These are phyloP conservation scores for Striga asiatica DNA, from an alignment of 257 asterid genomes.

Conservation along the genomic window DNA sequence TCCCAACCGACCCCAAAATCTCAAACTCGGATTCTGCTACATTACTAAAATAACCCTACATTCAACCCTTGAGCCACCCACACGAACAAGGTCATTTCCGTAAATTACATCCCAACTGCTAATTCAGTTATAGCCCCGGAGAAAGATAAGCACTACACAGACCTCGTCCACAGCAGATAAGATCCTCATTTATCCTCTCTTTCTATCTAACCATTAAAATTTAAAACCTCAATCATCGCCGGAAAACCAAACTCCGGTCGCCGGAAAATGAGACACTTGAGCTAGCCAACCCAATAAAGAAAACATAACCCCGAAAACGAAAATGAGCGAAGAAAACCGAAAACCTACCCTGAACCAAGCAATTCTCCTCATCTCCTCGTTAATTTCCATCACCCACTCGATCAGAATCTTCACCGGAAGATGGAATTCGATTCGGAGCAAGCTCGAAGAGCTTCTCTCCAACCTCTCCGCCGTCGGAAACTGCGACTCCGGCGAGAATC, in stretches of 20 bases:
- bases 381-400: conserved; percentile 54
- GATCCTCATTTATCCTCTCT: conserved; percentile 7
- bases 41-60: conserved; percentile 13
- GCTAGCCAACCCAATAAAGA: conserved; percentile 10
- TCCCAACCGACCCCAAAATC: conserved; percentile 14
- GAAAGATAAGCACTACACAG: conserved; percentile 17
- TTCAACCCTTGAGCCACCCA: background rate
- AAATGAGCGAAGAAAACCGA: conserved; percentile 34
- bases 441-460: conserved; percentile 63
- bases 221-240: conserved; percentile 16
- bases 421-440: conserved; percentile 53
- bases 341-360: conserved; percentile 28
- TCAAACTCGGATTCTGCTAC: background rate
- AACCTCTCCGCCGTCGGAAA: conserved; percentile 58
- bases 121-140: conserved; percentile 24
- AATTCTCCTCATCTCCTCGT: conserved; percentile 36
- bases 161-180: conserved; percentile 27
- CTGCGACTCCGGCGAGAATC: conserved; percentile 39
- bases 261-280: conserved; percentile 26
- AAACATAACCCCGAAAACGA: no score
- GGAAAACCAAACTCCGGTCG: conserved; percentile 9
- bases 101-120: background rate
- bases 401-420: conserved; percentile 51
- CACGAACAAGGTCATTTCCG: background rate
- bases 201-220: no score